Conservation (phyloP, 257 asterid genomes). For the Solanum dulcamara region DNA sequence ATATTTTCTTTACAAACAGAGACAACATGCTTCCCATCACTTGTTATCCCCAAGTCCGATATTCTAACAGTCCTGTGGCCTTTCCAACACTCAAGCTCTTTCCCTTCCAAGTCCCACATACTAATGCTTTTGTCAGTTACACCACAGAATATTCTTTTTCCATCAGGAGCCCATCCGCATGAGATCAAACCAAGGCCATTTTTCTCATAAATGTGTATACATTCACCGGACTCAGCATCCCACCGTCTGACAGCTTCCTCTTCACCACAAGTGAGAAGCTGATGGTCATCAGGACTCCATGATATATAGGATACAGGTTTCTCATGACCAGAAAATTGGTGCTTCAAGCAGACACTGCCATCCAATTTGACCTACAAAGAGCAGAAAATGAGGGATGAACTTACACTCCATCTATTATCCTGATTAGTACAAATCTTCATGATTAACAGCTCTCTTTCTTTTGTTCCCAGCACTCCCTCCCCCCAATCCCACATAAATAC, state of each 20-base stretch:
- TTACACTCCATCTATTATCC: neutral
- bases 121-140: slow-evolving; percentile 67
- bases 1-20: slow-evolving; percentile 55
- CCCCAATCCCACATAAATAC: neutral
- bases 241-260: slow-evolving; percentile 76
- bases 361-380: slow-evolving; percentile 38
- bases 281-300: slow-evolving; percentile 77
- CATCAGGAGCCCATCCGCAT: slow-evolving; percentile 81
- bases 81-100: slow-evolving; percentile 75
- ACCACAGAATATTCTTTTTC: slow-evolving; percentile 58
- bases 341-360: slow-evolving; percentile 39
- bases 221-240: slow-evolving; percentile 68
- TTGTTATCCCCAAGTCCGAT: slow-evolving; percentile 61
- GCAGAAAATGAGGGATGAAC: neutral
- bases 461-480: neutral
- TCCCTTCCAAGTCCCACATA: slow-evolving; percentile 87
- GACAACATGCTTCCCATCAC: slow-evolving; percentile 58
- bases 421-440: neutral
- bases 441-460: neutral
- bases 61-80: slow-evolving; percentile 57
- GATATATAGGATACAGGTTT: slow-evolving; percentile 63
- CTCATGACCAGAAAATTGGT: slow-evolving; percentile 47
- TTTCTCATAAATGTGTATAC: slow-evolving; percentile 60
- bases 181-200: slow-evolving; percentile 63
- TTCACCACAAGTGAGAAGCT: slow-evolving; percentile 80